Conservation (phyloP, 2,329 filamentous ascomycete species). For the Macrophomina tecta region DNA sequence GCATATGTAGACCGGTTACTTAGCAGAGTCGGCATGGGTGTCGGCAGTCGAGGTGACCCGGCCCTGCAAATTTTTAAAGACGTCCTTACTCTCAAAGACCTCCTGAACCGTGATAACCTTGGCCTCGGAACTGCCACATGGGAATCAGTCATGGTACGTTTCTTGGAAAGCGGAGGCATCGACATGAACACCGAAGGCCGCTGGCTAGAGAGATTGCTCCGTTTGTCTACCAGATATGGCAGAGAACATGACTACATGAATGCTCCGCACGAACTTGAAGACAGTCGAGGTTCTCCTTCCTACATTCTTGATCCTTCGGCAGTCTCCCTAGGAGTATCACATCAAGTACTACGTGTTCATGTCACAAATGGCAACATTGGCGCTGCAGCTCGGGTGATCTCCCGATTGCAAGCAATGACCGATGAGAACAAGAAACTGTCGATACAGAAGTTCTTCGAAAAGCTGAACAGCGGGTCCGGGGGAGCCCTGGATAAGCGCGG, state of each 20-base stretch:
- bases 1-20: constrained; percentile 61
- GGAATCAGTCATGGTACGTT: constrained; percentile 56
- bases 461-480: constrained; percentile 33
- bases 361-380: constrained; percentile 46
- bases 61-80: not conserved
- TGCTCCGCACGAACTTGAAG: constrained; percentile 36
- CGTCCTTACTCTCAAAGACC: constrained; percentile 44
- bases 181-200: constrained; percentile 53
- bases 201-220: constrained; percentile 47
- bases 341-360: constrained; percentile 49
- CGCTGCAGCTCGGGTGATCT: constrained; percentile 46
- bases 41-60: constrained; percentile 46
- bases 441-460: constrained; percentile 49
- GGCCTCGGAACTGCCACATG: constrained; percentile 50
- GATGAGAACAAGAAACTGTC: constrained; percentile 53
- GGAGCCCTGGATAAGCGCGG: constrained; percentile 34
- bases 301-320: constrained; percentile 55
- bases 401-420: constrained; percentile 47
- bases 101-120: constrained; percentile 46
- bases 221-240: constrained; percentile 50
- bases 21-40: constrained; percentile 50
- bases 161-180: constrained; percentile 56
- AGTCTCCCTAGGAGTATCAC: constrained; percentile 49
- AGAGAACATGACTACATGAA: constrained; percentile 47
- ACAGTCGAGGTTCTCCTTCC: constrained; percentile 34